Evolutionary conservation across 2,329 filamentous ascomycete species (phyloP).

Genomic region (Apiospora saccharicola): DNA sequence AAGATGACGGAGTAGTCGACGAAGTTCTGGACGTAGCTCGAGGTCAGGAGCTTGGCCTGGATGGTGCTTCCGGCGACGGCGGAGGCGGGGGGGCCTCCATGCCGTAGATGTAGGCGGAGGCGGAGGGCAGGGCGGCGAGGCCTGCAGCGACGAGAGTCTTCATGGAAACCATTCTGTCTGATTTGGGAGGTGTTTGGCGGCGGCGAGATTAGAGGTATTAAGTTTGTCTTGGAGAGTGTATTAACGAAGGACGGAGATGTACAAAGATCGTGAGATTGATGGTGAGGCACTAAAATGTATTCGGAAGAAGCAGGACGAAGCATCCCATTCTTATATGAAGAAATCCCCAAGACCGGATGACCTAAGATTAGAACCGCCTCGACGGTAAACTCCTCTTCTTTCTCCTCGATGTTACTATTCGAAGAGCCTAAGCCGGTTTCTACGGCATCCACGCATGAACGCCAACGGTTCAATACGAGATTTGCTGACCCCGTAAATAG

Average conservation of each 20-base stretch:
- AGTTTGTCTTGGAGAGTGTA: background rate
- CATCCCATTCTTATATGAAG: background rate
- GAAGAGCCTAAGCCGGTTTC: background rate
- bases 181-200: background rate
- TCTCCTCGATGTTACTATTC: conserved; percentile 1
- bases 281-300: background rate
- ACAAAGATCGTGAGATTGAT: conserved; percentile 7
- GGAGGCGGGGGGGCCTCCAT: conserved; percentile 36
- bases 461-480: conserved; percentile 4
- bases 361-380: background rate
- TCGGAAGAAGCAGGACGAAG: background rate
- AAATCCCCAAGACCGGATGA: background rate
- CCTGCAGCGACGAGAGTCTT: conserved; percentile 37
- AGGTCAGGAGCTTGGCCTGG: conserved; percentile 37
- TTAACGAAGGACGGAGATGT: background rate
- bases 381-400: background rate
- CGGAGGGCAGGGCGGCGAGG: conserved; percentile 33
- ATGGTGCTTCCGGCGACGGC: conserved; percentile 38
- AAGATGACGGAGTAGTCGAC: conserved; percentile 44
- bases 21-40: conserved; percentile 45
- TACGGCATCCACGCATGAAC: background rate
- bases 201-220: background rate
- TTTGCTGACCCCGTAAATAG: conserved; percentile 5
- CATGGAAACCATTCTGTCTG: conserved; percentile 36
- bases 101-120: conserved; percentile 37